Conservation (phyloP, 2,329 filamentous ascomycete genomes). For the Aspergillus terreus region DNA sequence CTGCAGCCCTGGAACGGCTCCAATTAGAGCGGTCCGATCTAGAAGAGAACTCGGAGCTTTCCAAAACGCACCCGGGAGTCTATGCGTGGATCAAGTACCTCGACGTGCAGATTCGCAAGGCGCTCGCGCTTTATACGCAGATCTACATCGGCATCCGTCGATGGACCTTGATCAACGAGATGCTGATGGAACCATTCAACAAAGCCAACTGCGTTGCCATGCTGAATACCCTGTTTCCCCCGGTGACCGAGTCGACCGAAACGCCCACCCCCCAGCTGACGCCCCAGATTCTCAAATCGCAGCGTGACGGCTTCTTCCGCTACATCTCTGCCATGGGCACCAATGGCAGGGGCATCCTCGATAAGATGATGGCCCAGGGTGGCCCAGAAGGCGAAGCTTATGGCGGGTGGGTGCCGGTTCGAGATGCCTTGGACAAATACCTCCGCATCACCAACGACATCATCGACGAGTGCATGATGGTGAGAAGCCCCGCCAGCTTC, state of each 20-base stretch:
- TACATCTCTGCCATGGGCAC: slow-evolving; percentile 59
- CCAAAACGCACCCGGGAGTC: slow-evolving; percentile 52
- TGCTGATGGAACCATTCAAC: slow-evolving; percentile 59
- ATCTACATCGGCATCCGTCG: slow-evolving; percentile 60
- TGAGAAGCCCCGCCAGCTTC: slow-evolving; percentile 42
- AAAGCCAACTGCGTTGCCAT: slow-evolving; percentile 65
- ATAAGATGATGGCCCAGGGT: slow-evolving; percentile 52
- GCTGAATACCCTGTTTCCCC: slow-evolving; percentile 65
- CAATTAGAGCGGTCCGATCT: slow-evolving; percentile 49
- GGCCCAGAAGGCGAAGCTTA: slow-evolving; percentile 50
- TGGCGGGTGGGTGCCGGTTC: slow-evolving; percentile 50
- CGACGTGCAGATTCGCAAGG: slow-evolving; percentile 48
- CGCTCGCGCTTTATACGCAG: slow-evolving; percentile 57
- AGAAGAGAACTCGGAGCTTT: slow-evolving; percentile 47
- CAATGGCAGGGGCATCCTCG: slow-evolving; percentile 51
- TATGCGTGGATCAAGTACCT: slow-evolving; percentile 54
- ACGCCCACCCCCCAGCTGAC: slow-evolving; percentile 53
- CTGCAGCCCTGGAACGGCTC: slow-evolving; percentile 52
- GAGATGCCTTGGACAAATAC: slow-evolving; percentile 55
- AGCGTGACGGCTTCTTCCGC: slow-evolving; percentile 61
- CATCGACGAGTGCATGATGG: slow-evolving; percentile 56
- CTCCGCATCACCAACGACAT: slow-evolving; percentile 56
- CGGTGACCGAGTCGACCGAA: slow-evolving; percentile 42
- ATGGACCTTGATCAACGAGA: slow-evolving; percentile 64
- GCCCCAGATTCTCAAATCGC: slow-evolving; percentile 48